Evolutionary conservation across 805 yeast species (phyloP).

Genomic region (Candida pseudoglaebosa): DNA sequence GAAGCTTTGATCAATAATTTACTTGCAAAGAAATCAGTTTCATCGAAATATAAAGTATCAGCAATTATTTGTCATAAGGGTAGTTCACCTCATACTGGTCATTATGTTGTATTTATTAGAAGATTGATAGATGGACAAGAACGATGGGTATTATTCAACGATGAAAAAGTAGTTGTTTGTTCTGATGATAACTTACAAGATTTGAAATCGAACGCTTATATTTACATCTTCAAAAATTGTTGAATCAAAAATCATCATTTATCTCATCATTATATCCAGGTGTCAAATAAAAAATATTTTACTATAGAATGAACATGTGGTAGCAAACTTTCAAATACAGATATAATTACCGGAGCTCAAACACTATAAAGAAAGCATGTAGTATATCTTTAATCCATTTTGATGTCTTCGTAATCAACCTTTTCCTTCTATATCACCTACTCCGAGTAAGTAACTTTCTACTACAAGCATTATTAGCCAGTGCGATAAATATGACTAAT

Average conservation of each 20-base stretch:
- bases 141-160: conserved; percentile 80
- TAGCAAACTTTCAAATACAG: too few species aligned
- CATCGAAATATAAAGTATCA: conserved; percentile 44
- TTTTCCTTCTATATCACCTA: not conserved
- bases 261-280: too few species aligned
- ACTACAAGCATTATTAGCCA: not conserved
- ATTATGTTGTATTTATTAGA: conserved; percentile 75
- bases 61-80: conserved; percentile 89
- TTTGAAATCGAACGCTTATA: conserved; percentile 44
- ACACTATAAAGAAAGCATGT: not conserved
- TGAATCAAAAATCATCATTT: too few species aligned
- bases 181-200: conserved; percentile 42
- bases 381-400: not conserved
- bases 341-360: too few species aligned
- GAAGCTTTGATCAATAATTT: conserved; percentile 14
- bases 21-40: conserved; percentile 10
- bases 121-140: conserved; percentile 32
- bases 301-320: too few species aligned
- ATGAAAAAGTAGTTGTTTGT: conserved; percentile 75
- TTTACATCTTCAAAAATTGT: conserved; percentile 38
- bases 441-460: not conserved
- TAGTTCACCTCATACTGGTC: conserved; percentile 84
- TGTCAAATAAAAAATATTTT: too few species aligned
- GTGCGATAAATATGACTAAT: not conserved
- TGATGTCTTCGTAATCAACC: too few species aligned